These are phyloP conservation scores for Hondaea fermentalgiana DNA, from an alignment of 108 stramenopile species.

Conservation along the genomic window DNA sequence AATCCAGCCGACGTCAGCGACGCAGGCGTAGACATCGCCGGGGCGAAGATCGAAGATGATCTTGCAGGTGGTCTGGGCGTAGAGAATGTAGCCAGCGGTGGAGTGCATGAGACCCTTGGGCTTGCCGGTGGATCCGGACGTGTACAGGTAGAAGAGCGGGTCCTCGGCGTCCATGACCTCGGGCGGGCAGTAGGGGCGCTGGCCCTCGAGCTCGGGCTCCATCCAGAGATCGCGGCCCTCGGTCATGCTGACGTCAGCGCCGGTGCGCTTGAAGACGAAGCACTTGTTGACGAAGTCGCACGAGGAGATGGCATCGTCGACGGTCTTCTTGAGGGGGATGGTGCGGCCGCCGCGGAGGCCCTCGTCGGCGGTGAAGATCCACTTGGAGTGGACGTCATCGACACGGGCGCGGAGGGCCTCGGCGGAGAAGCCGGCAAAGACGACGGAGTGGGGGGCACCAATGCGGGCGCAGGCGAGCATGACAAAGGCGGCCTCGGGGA, in stretches of 20 bases:
- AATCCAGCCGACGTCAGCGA: slow-evolving; percentile 93
- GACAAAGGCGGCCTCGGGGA: slow-evolving; percentile 84
- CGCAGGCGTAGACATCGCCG: slow-evolving; percentile 89
- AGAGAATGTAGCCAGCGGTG: slow-evolving; percentile 84
- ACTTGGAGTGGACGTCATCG: slow-evolving; percentile 63
- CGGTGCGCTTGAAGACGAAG: slow-evolving; percentile 73
- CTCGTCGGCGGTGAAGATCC: slow-evolving; percentile 42
- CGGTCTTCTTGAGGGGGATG: slow-evolving; percentile 76
- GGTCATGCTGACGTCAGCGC: slow-evolving; percentile 75
- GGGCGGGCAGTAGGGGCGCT: slow-evolving; percentile 88
- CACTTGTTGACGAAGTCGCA: slow-evolving; percentile 63
- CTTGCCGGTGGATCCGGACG: slow-evolving; percentile 78
- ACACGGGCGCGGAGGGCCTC: slow-evolving; percentile 84
- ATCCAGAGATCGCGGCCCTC: slow-evolving; percentile 36
- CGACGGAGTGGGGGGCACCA: slow-evolving; percentile 89
- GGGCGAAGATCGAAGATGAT: slow-evolving; percentile 62
- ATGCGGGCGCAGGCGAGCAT: slow-evolving; percentile 96
- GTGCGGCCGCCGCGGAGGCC: slow-evolving; percentile 49
- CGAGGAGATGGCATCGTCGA: slow-evolving; percentile 65
- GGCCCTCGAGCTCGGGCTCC: slow-evolving; percentile 37
- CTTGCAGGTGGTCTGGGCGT: slow-evolving; percentile 71
- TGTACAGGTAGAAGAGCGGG: slow-evolving; percentile 90
- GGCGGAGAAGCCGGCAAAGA: slow-evolving; percentile 92
- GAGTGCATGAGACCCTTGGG: slow-evolving; percentile 91
- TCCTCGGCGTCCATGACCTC: slow-evolving; percentile 92